Conservation (phyloP, 192 early-diverging fungal species). For the Backusella tarrabulga region DNA sequence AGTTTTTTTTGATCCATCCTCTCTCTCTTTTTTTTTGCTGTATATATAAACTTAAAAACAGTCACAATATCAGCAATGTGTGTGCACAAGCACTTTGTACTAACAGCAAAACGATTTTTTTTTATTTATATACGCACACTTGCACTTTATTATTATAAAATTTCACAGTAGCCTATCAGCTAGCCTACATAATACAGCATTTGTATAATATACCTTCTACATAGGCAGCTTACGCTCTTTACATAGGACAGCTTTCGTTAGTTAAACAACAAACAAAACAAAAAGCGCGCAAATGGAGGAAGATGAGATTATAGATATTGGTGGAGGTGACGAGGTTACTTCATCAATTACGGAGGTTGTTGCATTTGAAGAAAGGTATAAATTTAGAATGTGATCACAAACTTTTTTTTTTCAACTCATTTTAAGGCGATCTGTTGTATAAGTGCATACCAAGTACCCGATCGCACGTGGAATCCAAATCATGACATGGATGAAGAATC, state of each 20-base stretch:
- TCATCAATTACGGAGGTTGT: neutral
- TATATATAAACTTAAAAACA: neutral
- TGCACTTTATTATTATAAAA: too few relatives aligned
- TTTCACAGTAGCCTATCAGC: too few relatives aligned
- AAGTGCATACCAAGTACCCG: conserved; percentile 10
- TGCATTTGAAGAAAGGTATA: neutral
- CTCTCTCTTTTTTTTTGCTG: neutral
- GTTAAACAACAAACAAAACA: neutral
- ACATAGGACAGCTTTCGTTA: neutral
- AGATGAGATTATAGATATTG: conserved; percentile 26
- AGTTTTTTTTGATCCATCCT: neutral
- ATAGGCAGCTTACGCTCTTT: neutral
- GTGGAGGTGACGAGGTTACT: conserved; percentile 7
- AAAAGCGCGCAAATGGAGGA: conserved; percentile 19
- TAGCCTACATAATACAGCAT: neutral
- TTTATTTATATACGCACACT: neutral
- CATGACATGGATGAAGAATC: conserved; percentile 56
- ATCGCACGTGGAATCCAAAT: neutral
- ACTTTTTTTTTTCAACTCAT: neutral
- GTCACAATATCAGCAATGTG: neutral
- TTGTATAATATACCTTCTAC: neutral
- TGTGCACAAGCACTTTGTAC: neutral
- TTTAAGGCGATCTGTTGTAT: neutral
- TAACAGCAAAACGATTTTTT: neutral
- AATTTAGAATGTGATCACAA: conserved; percentile 6